Conservation (phyloP, 495 filamentous ascomycete species). For the Clohesyomyces aquaticus region DNA sequence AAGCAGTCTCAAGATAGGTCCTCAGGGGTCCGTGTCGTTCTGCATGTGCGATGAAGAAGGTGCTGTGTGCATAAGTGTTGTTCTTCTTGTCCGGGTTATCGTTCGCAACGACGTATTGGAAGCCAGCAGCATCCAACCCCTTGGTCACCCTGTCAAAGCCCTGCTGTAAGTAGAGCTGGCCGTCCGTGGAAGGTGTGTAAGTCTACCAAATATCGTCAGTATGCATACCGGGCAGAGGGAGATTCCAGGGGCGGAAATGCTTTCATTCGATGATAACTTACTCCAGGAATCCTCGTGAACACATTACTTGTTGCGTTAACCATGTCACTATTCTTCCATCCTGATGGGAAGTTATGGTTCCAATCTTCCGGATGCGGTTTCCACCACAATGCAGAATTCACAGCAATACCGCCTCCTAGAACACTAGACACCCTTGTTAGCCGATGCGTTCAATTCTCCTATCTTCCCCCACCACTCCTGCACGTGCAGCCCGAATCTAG, state of each 20-base stretch:
- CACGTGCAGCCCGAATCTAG: no score
- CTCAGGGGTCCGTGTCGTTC: constrained; percentile 72
- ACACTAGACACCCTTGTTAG: no score
- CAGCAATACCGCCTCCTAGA: constrained; percentile 72
- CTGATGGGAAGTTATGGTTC: constrained; percentile 71
- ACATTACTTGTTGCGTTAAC: constrained; percentile 58
- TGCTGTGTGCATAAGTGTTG: constrained; percentile 63
- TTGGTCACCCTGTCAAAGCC: constrained; percentile 64
- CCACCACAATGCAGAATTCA: constrained; percentile 68
- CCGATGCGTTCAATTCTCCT: no score
- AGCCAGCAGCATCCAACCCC: constrained; percentile 63
- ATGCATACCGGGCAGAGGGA: neutral
- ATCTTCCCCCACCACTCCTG: no score
- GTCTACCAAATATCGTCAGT: constrained; percentile 45
- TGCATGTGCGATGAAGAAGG: constrained; percentile 69
- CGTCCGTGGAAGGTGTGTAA: constrained; percentile 66
- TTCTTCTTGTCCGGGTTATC: constrained; percentile 66
- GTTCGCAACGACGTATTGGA: constrained; percentile 65
- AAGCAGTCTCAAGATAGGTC: constrained; percentile 70
- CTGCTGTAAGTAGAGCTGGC: constrained; percentile 67
- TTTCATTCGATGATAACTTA: constrained; percentile 18
- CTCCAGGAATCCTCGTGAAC: constrained; percentile 68
- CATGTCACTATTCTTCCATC: constrained; percentile 73
- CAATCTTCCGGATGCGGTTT: constrained; percentile 67
- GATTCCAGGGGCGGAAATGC: no score